phyloP scores from a whole-genome alignment of 371 early-diverging fungal genomes.

The Dinochytrium kinnereticum region DNA sequence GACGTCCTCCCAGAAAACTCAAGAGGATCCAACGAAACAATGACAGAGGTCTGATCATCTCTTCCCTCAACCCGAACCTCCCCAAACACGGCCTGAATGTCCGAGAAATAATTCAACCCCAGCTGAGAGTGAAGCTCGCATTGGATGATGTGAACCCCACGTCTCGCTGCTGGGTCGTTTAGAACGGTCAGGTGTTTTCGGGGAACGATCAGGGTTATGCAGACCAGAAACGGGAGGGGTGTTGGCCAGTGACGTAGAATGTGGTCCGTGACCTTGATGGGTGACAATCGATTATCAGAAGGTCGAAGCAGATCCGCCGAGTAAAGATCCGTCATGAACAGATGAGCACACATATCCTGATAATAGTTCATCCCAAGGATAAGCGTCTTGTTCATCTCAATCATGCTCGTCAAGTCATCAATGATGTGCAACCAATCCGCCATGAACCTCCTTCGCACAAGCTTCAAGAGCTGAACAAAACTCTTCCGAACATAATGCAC shows the following conservation, averaged over 20 bases:
- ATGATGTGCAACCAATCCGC: background rate
- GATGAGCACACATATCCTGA: background rate
- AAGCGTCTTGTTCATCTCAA: background rate
- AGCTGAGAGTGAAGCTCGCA: background rate
- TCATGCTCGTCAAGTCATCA: background rate
- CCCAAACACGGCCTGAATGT: background rate
- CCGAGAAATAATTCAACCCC: background rate
- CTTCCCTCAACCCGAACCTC: background rate
- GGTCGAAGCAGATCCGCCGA: background rate
- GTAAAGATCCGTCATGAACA: background rate
- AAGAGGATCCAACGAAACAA: too few species aligned
- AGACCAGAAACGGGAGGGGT: background rate
- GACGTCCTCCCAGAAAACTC: too few species aligned
- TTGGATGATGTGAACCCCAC: too few species aligned
- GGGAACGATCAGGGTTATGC: background rate
- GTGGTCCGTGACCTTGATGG: background rate
- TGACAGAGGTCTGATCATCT: too few species aligned
- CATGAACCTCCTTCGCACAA: background rate
- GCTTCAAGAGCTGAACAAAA: background rate
- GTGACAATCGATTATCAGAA: background rate
- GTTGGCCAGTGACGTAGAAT: background rate
- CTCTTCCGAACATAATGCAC: background rate
- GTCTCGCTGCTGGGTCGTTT: background rate
- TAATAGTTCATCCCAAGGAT: background rate
- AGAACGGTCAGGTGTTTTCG: background rate